Percentiles rank a stretch among this genome's conserved stretches.
These are phyloP conservation scores for Melanogaster broomeanus DNA, from an alignment of 768 basidiomycete species.

Conservation along the genomic window DNA sequence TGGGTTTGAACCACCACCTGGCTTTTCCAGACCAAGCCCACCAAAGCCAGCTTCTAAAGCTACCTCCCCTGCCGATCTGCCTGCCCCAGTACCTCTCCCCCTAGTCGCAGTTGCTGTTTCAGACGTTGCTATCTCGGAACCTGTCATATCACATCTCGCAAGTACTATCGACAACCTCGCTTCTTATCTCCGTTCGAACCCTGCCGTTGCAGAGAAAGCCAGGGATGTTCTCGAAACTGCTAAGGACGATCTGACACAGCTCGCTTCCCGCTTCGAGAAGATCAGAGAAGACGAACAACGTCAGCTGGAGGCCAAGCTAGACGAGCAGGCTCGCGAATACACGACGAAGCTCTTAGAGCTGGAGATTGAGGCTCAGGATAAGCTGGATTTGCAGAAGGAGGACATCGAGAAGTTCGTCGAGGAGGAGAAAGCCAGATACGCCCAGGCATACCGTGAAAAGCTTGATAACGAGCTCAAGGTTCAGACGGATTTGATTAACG, in stretches of 20 bases:
- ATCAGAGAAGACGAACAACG: constrained; percentile 78
- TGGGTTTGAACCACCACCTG: constrained; percentile 92
- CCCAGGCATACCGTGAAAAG: constrained; percentile 82
- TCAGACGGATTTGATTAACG: constrained; percentile 92
- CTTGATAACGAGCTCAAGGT: constrained; percentile 81
- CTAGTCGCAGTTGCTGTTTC: constrained; percentile 80
- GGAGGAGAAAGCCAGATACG: constrained; percentile 69
- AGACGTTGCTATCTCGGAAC: constrained; percentile 74
- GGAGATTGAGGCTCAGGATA: constrained; percentile 85
- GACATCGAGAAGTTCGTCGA: constrained; percentile 82
- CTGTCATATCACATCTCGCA: constrained; percentile 91
- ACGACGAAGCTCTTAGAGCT: constrained; percentile 75
- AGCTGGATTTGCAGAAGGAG: constrained; percentile 82
- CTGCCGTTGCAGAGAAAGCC: constrained; percentile 65
- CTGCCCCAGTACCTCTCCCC: constrained; percentile 53
- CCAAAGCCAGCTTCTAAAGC: constrained; percentile 43
- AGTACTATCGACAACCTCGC: constrained; percentile 91
- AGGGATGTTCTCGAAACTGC: constrained; percentile 78
- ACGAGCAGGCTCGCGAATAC: constrained; percentile 86
- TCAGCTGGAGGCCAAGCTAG: constrained; percentile 64
- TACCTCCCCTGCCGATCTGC: constrained; percentile 31
- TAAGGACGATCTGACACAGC: constrained; percentile 74
- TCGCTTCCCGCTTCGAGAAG: constrained; percentile 75
- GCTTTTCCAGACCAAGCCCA: constrained; percentile 67
- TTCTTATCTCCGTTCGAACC: constrained; percentile 75